A percentile compares a stretch with the other conserved stretches of the same genome.
These are phyloP conservation scores for Leishmania tropica DNA, from an alignment of 208 protist genomes.

Conservation along the genomic window DNA sequence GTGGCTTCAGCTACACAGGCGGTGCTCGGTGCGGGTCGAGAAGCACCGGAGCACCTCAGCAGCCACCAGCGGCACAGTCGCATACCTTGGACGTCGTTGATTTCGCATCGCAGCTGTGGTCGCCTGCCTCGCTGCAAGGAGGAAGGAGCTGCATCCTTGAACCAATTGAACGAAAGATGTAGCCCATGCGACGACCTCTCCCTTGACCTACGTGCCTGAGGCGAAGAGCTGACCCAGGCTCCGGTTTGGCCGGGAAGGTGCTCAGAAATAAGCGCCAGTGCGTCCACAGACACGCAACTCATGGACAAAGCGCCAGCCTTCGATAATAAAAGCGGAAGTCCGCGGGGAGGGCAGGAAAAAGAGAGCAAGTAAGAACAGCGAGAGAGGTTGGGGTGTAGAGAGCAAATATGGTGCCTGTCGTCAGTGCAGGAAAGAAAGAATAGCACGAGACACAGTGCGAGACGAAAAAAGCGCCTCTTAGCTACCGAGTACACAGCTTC, in stretches of 20 bases:
- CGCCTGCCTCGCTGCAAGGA: slow-evolving; percentile 3
- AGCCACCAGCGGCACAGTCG: slow-evolving; percentile 34
- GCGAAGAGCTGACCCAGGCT: slow-evolving; percentile 13
- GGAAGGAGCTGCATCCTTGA: background rate
- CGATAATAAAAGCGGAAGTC: background rate
- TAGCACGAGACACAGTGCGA: background rate
- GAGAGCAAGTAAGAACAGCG: background rate
- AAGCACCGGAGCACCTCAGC: slow-evolving; percentile 12
- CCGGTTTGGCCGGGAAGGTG: slow-evolving; percentile 6
- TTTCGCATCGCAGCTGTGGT: slow-evolving; percentile 14
- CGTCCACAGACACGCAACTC: slow-evolving; percentile 1
- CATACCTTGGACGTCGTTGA: slow-evolving; percentile 15
- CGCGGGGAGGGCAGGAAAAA: background rate
- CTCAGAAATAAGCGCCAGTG: slow-evolving; percentile 11
- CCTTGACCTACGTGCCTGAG: slow-evolving; percentile 4
- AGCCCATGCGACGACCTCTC: slow-evolving; percentile 16
- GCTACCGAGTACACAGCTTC: background rate
- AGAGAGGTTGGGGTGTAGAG: background rate
- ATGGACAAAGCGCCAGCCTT: background rate
- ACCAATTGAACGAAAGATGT: slow-evolving; percentile 21
- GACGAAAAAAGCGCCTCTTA: background rate
- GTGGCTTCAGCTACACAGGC: background rate
- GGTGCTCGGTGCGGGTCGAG: background rate
- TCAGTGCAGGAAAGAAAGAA: background rate
- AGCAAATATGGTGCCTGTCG: background rate